Percentiles rank a stretch among this genome's conserved stretches.
phyloP scores from a whole-genome alignment of 441 rosid genomes.

The Dalechampia spathulata region DNA sequence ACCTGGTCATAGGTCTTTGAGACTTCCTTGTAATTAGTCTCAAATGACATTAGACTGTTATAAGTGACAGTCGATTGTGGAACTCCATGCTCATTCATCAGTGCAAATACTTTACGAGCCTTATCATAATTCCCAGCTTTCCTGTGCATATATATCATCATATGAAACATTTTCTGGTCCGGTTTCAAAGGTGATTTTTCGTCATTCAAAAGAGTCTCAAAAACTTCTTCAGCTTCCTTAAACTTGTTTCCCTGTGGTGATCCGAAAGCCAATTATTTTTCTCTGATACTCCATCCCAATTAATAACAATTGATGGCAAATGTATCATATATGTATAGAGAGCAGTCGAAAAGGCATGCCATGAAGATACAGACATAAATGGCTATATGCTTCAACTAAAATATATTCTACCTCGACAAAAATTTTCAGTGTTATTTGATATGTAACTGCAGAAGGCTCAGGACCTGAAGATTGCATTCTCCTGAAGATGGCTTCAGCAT shows the following conservation, averaged over 20 bases:
- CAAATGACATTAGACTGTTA: conserved; percentile 94
- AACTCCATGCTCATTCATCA: conserved; percentile 74
- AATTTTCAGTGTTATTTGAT: conserved; percentile 78
- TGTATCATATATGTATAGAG: neutral
- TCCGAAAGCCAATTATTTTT: conserved; percentile 4
- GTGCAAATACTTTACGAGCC: conserved; percentile 63
- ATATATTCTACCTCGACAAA: conserved; percentile 66
- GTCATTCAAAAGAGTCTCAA: conserved; percentile 60
- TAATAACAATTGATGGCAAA: neutral
- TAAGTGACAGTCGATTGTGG: conserved; percentile 70
- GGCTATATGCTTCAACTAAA: neutral
- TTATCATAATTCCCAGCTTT: conserved; percentile 79
- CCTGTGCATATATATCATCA: conserved; percentile 90
- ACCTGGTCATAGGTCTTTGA: conserved; percentile 96
- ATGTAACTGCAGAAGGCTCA: conserved; percentile 83
- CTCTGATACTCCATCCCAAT: too few relatives aligned
- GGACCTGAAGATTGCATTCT: conserved; percentile 94
- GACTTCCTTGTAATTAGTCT: conserved; percentile 85
- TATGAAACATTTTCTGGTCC: conserved; percentile 91
- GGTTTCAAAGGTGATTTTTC: conserved; percentile 67
- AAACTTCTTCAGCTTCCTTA: conserved; percentile 78
- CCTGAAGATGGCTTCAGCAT: conserved; percentile 87
- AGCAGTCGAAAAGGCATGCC: neutral
- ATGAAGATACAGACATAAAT: neutral
- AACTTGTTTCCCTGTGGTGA: conserved; percentile 61